Base-by-base conservation (phyloP, 2,329 filamentous ascomycete genomes). In the Pseudohalonectria lignicola region DNA sequence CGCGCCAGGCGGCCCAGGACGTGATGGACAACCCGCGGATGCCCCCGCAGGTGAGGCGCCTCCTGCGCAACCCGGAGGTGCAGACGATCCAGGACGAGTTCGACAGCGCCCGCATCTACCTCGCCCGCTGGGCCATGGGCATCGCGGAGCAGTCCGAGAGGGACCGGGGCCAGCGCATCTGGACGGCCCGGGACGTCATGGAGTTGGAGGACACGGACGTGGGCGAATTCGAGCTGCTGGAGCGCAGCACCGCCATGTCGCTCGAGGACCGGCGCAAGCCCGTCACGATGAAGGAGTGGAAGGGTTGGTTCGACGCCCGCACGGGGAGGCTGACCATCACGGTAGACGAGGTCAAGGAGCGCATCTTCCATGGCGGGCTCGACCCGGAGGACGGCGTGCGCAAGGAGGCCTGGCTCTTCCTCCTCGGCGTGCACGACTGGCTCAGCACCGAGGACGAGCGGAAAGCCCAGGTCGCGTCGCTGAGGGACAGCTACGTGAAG, bases 61-160 rank as follows among this genome's bases (percentile, higher is more conserved):
- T 98, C 49, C 76, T 98, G 57, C 80, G 78, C 53, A 95, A 93
- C 47, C 88, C 88, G 0, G 88, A 98, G 53, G 87, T 98, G 0
- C 88, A 95, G 63, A 95, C 85, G 0, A 59, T 98, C 17, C 88
- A 95, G 54, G 88, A 96, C 43, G 93, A 98, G 54, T 98, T 95
- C 50, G 93, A 98, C 64, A 94, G 87, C 51, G 92, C 93, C 4
- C 76, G 92, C 46, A 71, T 98, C 42, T 98, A 98, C 54, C 70
- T 98, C 29, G 92, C 92, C 17, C 74, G 92, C 45, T 98, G 92
- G 92, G 92, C 92, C 3, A 96, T 98, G 92, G 87, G 87, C 7
- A 94, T 98, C 46, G 88, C 92, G 0, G 93, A 98, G 57, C 92
- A 98, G 63, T 90, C 88, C 50, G 92, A 98, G 53, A 72, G 79